Evolutionary conservation across 495 filamentous ascomycete genomes (phyloP).

Genomic region (Penicillium antarcticum): DNA sequence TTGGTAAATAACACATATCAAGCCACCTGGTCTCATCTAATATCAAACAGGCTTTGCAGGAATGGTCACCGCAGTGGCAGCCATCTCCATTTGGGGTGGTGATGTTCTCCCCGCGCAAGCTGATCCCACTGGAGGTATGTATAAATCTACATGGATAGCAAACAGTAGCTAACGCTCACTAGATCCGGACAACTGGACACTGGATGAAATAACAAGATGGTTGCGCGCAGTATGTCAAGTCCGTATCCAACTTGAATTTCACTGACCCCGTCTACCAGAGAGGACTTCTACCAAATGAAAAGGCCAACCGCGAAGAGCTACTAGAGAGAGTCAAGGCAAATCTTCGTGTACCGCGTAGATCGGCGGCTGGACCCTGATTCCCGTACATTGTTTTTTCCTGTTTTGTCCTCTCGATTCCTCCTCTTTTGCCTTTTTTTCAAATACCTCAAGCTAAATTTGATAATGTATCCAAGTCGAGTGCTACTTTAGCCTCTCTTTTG

Average conservation of each 20-base stretch:
- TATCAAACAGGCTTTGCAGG: conserved; percentile 60
- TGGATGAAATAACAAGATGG: conserved; percentile 71
- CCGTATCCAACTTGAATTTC: neutral
- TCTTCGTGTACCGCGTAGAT: conserved; percentile 50
- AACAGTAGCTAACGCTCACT: conserved; percentile 6
- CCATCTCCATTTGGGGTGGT: conserved; percentile 78
- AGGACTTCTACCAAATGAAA: conserved; percentile 62
- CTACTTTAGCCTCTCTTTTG: no score
- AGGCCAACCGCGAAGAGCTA: conserved; percentile 70
- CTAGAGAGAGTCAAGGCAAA: conserved; percentile 79
- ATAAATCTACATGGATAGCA: neutral
- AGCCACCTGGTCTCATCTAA: neutral
- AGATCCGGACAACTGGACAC: conserved; percentile 70
- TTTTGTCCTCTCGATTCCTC: neutral
- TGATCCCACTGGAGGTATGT: conserved; percentile 73
- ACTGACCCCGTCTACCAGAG: conserved; percentile 48
- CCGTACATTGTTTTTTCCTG: neutral
- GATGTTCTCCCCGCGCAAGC: conserved; percentile 69
- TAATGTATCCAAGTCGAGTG: no score
- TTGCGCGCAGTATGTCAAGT: conserved; percentile 61
- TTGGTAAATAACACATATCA: conserved; percentile 44
- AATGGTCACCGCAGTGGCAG: conserved; percentile 78
- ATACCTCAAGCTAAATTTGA: no score
- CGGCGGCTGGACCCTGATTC: conserved; percentile 7
- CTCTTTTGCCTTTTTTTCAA: no score